Evolutionary conservation across 768 basidiomycete genomes (phyloP).

Genomic region (Suillus plorans): DNA sequence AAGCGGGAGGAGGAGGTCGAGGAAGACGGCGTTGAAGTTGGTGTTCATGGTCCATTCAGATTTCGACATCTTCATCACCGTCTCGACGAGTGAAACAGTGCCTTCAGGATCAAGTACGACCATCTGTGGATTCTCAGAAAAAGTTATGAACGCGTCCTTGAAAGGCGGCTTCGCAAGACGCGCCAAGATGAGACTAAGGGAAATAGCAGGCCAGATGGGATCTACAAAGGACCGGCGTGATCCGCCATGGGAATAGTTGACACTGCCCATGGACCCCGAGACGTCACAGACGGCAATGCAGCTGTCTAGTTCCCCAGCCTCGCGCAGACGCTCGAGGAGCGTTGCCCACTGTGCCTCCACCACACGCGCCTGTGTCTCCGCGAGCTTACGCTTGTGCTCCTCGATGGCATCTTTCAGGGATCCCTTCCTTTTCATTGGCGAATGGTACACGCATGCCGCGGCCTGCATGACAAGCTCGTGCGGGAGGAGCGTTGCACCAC

Average conservation of each 20-base stretch:
- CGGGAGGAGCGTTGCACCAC: conserved; percentile 67
- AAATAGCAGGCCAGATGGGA: conserved; percentile 63
- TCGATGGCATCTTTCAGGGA: conserved; percentile 13
- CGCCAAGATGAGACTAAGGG: conserved; percentile 66
- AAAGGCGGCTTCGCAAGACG: conserved; percentile 65
- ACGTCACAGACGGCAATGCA: conserved; percentile 72
- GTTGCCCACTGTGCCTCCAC: conserved; percentile 68
- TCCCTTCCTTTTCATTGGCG: neutral
- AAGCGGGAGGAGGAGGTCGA: conserved; percentile 59
- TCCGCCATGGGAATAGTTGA: conserved; percentile 4
- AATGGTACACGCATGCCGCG: neutral
- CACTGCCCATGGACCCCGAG: conserved; percentile 66
- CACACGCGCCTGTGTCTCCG: conserved; percentile 41
- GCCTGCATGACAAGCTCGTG: conserved; percentile 56
- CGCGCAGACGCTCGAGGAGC: conserved; percentile 51
- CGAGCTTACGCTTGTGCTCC: conserved; percentile 31
- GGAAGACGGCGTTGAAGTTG: conserved; percentile 60
- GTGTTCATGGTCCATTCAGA: conserved; percentile 59
- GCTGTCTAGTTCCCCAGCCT: conserved; percentile 57
- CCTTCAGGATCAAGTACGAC: conserved; percentile 45
- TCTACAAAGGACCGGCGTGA: conserved; percentile 12
- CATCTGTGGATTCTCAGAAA: conserved; percentile 52
- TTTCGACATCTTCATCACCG: conserved; percentile 35
- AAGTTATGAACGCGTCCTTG: conserved; percentile 65
- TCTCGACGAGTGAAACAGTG: conserved; percentile 33